phyloP scores from a whole-genome alignment of 495 filamentous ascomycete species.

The Rostrohypoxylon terebratum region DNA sequence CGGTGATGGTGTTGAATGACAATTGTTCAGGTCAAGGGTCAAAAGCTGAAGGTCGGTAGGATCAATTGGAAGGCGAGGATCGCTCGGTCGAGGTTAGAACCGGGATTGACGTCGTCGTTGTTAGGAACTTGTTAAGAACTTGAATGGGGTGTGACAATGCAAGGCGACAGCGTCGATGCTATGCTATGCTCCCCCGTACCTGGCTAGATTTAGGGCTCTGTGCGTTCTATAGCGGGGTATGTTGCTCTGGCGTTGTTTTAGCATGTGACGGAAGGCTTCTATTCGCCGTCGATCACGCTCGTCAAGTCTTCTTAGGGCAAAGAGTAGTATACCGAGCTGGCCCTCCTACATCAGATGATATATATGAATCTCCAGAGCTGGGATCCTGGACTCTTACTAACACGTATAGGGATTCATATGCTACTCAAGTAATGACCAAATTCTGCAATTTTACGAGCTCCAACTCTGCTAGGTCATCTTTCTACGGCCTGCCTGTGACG shows the following conservation, averaged over 20 bases:
- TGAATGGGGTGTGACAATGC: constrained; percentile 15
- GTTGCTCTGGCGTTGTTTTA: neutral
- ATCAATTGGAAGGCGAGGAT: constrained; percentile 19
- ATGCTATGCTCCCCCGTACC: constrained; percentile 6
- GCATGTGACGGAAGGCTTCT: constrained; percentile 21
- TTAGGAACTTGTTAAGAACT: constrained; percentile 3
- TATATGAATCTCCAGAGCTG: neutral
- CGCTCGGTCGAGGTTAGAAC: constrained; percentile 8
- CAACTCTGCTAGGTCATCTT: neutral
- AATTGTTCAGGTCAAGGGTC: neutral
- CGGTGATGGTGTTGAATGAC: neutral
- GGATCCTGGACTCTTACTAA: neutral
- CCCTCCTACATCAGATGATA: neutral
- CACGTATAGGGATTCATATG: neutral
- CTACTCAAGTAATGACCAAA: neutral
- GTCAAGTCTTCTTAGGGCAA: neutral
- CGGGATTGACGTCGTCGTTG: neutral
- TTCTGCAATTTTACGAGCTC: constrained; percentile 17
- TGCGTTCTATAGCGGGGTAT: constrained; percentile 16
- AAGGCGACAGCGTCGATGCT: neutral
- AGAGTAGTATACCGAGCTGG: neutral
- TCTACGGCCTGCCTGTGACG: constrained; percentile 7
- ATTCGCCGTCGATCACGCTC: neutral
- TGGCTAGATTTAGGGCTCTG: constrained; percentile 15
- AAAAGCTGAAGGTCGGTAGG: neutral